Evolutionary conservation across 2,329 filamentous ascomycete genomes (phyloP).

Genomic region (Cladophialophora yegresii): DNA sequence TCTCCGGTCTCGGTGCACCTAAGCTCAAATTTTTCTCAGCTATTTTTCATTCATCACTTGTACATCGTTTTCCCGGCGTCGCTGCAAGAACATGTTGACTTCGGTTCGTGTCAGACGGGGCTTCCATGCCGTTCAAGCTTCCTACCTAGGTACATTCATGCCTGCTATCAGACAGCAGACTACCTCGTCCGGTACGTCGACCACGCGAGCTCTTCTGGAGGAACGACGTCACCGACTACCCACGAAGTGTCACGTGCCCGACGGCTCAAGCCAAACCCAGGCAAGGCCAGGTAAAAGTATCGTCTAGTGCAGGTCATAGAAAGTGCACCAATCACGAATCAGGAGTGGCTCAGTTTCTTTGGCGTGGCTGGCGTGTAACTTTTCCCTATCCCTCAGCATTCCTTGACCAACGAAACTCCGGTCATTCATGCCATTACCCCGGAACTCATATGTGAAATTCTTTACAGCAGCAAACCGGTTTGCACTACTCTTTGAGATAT

Average conservation of each 20-base stretch:
- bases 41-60: neutral
- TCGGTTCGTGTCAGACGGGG: neutral
- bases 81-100: neutral
- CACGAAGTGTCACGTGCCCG: neutral
- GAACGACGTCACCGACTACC: neutral
- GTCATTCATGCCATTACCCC: neutral
- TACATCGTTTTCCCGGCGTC: neutral
- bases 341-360: neutral
- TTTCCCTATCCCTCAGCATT: no score
- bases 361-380: no score
- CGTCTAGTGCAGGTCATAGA: neutral
- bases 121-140: neutral
- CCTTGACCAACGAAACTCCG: no score
- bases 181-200: neutral
- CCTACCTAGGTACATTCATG: neutral
- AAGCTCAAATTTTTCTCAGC: neutral
- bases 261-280: neutral
- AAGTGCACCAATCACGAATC: neutral
- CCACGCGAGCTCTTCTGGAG: neutral
- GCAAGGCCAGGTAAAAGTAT: no score
- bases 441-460: neutral
- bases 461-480: neutral
- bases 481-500: neutral
- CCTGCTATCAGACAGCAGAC: neutral
- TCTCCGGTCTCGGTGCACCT: constrained; percentile 4